Conservation (phyloP, 202 grass and related monocot species). For the Bolboschoenoplectus hybrid region DNA sequence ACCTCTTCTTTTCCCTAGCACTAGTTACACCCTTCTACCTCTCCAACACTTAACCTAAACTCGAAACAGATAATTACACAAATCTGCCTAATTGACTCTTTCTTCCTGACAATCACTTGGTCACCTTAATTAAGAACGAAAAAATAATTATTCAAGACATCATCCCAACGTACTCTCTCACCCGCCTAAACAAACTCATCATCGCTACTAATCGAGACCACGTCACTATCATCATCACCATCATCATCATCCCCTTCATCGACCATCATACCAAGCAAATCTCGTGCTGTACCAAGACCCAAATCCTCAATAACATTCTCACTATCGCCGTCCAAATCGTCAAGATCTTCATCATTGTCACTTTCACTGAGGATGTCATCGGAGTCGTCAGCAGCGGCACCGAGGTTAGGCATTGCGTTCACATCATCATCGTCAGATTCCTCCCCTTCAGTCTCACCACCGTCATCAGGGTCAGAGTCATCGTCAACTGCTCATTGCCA, state of each 20-base stretch:
- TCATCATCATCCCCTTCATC: constrained; percentile 50
- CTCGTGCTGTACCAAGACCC: constrained; percentile 60
- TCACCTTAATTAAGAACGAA: constrained; percentile 22
- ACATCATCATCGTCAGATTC: constrained; percentile 60
- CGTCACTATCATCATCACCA: constrained; percentile 54
- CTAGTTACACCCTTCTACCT: constrained; percentile 33
- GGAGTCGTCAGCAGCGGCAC: constrained; percentile 61
- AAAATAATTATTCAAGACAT: constrained; percentile 21
- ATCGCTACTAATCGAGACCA: constrained; percentile 67
- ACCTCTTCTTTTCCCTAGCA: constrained; percentile 15
- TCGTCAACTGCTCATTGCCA: constrained; percentile 82
- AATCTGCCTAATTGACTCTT: neutral
- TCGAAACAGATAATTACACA: constrained; percentile 30
- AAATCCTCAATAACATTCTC: constrained; percentile 53
- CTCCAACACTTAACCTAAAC: neutral
- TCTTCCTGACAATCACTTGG: neutral
- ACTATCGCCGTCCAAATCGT: constrained; percentile 47
- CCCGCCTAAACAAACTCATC: constrained; percentile 54
- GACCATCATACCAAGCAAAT: constrained; percentile 65
- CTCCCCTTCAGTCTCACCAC: constrained; percentile 63
- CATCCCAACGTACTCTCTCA: neutral
- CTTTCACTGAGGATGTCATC: constrained; percentile 61
- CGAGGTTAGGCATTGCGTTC: constrained; percentile 42
- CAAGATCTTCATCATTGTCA: constrained; percentile 45
- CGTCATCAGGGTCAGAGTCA: constrained; percentile 91